Evolutionary conservation across 2,329 filamentous ascomycete genomes (phyloP).

Genomic region (Neonectria punicea): DNA sequence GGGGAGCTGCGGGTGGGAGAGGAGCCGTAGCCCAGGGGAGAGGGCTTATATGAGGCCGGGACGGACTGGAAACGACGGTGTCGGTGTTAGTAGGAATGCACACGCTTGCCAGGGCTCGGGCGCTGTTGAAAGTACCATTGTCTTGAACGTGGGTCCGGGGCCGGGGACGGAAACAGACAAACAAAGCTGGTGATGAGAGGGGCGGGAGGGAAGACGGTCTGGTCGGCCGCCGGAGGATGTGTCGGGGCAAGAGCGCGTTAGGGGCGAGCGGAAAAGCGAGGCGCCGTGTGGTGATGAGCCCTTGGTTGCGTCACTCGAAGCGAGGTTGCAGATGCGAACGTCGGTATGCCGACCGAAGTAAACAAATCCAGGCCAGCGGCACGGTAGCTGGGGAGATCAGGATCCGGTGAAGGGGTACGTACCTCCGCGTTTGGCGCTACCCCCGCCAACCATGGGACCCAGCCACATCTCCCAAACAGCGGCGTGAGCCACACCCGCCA

Average conservation of each 20-base stretch:
- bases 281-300: slow-evolving; percentile 23
- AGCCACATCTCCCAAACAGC: slow-evolving; percentile 17
- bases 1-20: slow-evolving; percentile 69
- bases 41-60: slow-evolving; percentile 73
- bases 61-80: slow-evolving; percentile 57
- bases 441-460: neutral
- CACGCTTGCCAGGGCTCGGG: slow-evolving; percentile 37
- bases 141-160: slow-evolving; percentile 43
- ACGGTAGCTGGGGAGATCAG: slow-evolving; percentile 38
- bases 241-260: slow-evolving; percentile 9
- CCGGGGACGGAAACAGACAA: slow-evolving; percentile 30
- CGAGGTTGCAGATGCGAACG: slow-evolving; percentile 33
- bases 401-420: neutral
- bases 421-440: neutral
- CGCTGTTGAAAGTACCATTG: slow-evolving; percentile 47
- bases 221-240: neutral
- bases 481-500: slow-evolving; percentile 28
- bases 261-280: slow-evolving; percentile 11
- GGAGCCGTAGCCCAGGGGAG: slow-evolving; percentile 76
- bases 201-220: slow-evolving; percentile 12
- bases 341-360: slow-evolving; percentile 35
- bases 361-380: slow-evolving; percentile 33
- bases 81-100: slow-evolving; percentile 44
- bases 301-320: slow-evolving; percentile 31
- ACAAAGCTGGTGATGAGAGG: slow-evolving; percentile 27